Conservation (phyloP, 192 early-diverging fungal genomes). For the Diversispora epigaea region DNA sequence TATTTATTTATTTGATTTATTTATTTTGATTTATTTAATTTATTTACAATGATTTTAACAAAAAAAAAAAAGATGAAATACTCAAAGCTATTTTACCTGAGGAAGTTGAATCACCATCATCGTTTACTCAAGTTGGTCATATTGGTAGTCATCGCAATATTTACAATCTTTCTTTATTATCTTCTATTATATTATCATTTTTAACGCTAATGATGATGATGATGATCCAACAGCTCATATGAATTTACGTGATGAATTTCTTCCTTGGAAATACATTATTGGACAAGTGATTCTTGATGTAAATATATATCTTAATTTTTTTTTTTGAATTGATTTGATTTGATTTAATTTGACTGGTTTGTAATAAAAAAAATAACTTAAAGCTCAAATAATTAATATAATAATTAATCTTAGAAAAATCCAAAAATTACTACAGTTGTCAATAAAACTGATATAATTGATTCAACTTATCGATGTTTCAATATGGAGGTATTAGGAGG, state of each 20-base stretch:
- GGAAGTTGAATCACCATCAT: slow-evolving; percentile 75
- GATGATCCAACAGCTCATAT: slow-evolving; percentile 70
- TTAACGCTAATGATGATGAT: not conserved
- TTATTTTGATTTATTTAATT: not conserved
- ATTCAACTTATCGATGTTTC: slow-evolving; percentile 95
- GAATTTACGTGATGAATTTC: slow-evolving; percentile 88
- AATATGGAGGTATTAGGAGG: slow-evolving; percentile 96
- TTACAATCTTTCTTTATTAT: not conserved
- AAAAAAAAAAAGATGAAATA: slow-evolving; percentile 68
- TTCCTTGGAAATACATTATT: slow-evolving; percentile 88
- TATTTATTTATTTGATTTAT: not conserved
- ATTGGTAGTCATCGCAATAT: slow-evolving; percentile 64
- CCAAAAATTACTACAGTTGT: slow-evolving; percentile 85
- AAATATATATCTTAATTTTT: slow-evolving; percentile 27
- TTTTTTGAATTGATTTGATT: not conserved
- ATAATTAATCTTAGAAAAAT: slow-evolving; percentile 71
- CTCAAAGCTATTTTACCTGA: slow-evolving; percentile 84
- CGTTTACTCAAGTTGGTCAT: slow-evolving; percentile 86
- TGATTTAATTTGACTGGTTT: too few species aligned
- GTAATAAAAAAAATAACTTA: not conserved
- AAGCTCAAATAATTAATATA: not conserved
- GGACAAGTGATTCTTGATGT: slow-evolving; percentile 95
- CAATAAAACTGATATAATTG: slow-evolving; percentile 94
- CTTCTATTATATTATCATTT: not conserved
- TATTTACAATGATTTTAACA: not conserved